Base-by-base conservation (phyloP, 495 filamentous ascomycete genomes). In the Massariosphaeria phaeospora region DNA sequence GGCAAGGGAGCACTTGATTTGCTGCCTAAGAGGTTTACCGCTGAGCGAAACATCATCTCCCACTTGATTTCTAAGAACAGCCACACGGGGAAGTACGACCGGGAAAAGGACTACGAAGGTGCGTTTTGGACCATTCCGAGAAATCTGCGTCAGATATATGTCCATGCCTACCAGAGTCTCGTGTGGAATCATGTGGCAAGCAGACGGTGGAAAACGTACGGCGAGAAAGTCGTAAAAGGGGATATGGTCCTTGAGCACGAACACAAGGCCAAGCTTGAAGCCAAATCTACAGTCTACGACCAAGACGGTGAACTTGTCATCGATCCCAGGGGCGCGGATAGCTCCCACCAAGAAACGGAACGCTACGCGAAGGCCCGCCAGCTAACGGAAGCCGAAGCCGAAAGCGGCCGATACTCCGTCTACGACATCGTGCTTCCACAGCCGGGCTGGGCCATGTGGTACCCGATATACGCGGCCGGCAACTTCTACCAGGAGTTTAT, bases 341-440 rank as follows among this genome's bases (percentile, higher is more conserved):
- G 73, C 55, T 74, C 78, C 13, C 70, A 70, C 25, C 68, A 72
- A 10, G 73, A 76, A 0, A 78, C 85, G 29, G 79, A 82, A 41
- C 11, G 18, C 2, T 91, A 86, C 64, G 75, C 80, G 11, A 86
- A 85, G 17, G 90, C 88, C n/a, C 82, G 89, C 11, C 70, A 81
- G 8, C 65, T 98, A 11, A 84, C 83, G 0, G 78, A 80, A 24
- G 82, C 84, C 29, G 94, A 98, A 66, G 84, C 82, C n/a, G 79
- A 74, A 30, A 88, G 81, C 61, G 87, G 87, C 9, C 80, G 83
- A 50, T 95, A 85, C 67, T 79, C 73, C 25, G 86, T 97, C 59
- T 91, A 85, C 62, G 93, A 98, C 63, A 65, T 98, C 48, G 91
- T 98, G n/a, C 76, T 98, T 2, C 90, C 93, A n/a, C 83, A 84